Evolutionary conservation across 305 asterid genomes (phyloP).

Genomic region (Solanum hybrid): DNA sequence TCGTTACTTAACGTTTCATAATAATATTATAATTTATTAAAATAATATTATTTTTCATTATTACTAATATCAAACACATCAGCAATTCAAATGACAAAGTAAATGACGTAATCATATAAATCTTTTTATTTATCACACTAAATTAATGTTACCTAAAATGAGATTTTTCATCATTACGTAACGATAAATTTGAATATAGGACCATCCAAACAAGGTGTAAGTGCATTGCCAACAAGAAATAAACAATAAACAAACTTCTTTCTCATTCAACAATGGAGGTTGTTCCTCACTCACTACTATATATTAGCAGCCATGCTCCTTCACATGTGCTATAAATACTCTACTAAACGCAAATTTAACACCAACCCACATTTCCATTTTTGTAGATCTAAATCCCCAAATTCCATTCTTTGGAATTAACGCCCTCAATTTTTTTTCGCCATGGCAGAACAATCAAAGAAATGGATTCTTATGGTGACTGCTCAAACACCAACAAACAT

Average conservation of each 20-base stretch:
- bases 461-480: conserved; percentile 65
- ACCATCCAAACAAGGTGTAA: background rate
- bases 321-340: background rate
- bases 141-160: background rate
- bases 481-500: conserved; percentile 97
- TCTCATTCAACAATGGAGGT: conserved; percentile 12
- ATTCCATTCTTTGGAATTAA: background rate
- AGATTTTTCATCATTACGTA: background rate
- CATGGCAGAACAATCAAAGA: conserved; percentile 20
- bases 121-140: background rate
- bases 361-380: background rate
- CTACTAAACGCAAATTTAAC: background rate
- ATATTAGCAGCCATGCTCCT: background rate
- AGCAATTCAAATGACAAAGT: fast-evolving
- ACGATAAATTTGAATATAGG: background rate
- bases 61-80: background rate
- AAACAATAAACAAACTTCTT: background rate
- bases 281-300: background rate
- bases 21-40: background rate
- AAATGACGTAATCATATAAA: fast-evolving
- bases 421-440: background rate
- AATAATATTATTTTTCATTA: background rate
- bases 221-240: background rate
- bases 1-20: no score
- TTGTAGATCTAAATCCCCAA: background rate